Evolutionary conservation across 2,329 filamentous ascomycete species (phyloP), one percentile per base, ranked within the genome.

Genomic region (Fusarium setosum): DNA sequence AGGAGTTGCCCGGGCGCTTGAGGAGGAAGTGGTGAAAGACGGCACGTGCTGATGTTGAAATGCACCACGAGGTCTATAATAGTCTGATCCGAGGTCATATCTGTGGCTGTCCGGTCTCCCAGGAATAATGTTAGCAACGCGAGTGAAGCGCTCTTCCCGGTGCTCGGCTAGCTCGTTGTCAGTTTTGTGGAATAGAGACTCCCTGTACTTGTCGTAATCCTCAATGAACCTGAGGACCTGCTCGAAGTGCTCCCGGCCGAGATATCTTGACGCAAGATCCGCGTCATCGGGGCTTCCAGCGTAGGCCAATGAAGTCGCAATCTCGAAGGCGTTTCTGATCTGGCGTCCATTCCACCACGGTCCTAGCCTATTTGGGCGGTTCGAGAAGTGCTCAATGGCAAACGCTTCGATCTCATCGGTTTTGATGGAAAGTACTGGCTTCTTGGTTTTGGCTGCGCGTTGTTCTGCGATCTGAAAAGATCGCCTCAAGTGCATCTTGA

Each of bases 321-420:
- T 49, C 32, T 55, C 41, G 13, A 55, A 55, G 6, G 52, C 52
- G 17, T 55, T 55, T 8, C 52, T 21, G 15, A 55, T 55, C 41
- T 55, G 52, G 20, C 52, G 52, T n/a, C 52, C 52, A 17, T 55
- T 55, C 52, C 52, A 55, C 52, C 52, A 48, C 3, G 31, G 32
- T 1, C 40, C 17, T 8, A 5, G 5, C 15, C 10, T 20, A 8
- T 15, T 20, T 20, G 31, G 23, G 4, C 32, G 13, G 6, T 55
- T 45, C 21, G 13, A 9, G n/a, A 29, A 55, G 20, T 47, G 12
- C 10, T 21, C 11, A n/a, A 47, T 24, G 4, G 52, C 52, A 5
- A 55, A 55, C 2, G 18, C n/a, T n/a, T 12, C 32, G 13, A 55
- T 55, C 7, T 47, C 40, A 5, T 47, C 41, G 15, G 10, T 17